Evolutionary conservation across 73 alveolate genomes (phyloP).

Genomic region (Tetrahymena borealis): DNA sequence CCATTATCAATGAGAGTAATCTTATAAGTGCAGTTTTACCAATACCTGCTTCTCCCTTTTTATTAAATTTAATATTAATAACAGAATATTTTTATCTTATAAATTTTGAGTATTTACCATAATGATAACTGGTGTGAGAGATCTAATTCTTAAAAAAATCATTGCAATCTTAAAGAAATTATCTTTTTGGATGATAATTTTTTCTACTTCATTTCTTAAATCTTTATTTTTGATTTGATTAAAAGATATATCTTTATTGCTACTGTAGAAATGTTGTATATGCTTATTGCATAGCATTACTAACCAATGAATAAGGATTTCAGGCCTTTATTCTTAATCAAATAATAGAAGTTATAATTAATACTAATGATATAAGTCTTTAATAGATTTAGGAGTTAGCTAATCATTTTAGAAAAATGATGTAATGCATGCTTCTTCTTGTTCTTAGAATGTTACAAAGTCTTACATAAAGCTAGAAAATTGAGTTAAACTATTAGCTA

Average conservation of each 20-base stretch:
- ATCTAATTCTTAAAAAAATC: slow-evolving; percentile 45
- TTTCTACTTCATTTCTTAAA: not conserved
- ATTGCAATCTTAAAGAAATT: slow-evolving; percentile 65
- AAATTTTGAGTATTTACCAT: slow-evolving; percentile 34
- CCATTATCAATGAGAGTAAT: slow-evolving; percentile 35
- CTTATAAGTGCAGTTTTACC: slow-evolving; percentile 68
- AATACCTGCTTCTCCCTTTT: slow-evolving; percentile 70
- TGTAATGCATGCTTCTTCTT: not conserved
- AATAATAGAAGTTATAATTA: not conserved
- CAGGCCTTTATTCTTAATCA: not conserved
- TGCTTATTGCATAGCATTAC: not conserved
- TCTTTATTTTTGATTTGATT: not conserved
- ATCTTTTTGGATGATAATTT: slow-evolving; percentile 29
- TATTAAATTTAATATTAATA: no score
- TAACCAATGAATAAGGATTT: not conserved
- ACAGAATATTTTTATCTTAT: no score
- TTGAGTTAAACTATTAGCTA: not conserved
- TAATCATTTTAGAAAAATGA: not conserved
- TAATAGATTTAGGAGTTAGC: not conserved
- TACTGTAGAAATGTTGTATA: not conserved
- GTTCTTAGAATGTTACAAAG: not conserved
- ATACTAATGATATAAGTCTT: not conserved
- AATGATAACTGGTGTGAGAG: slow-evolving; percentile 60
- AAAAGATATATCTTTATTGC: not conserved
- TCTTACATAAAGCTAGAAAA: not conserved